A percentile compares a stretch with the other conserved stretches of the same genome.
phyloP scores from a whole-genome alignment of 2,329 filamentous ascomycete species.

The Paecilomyces niveus region DNA sequence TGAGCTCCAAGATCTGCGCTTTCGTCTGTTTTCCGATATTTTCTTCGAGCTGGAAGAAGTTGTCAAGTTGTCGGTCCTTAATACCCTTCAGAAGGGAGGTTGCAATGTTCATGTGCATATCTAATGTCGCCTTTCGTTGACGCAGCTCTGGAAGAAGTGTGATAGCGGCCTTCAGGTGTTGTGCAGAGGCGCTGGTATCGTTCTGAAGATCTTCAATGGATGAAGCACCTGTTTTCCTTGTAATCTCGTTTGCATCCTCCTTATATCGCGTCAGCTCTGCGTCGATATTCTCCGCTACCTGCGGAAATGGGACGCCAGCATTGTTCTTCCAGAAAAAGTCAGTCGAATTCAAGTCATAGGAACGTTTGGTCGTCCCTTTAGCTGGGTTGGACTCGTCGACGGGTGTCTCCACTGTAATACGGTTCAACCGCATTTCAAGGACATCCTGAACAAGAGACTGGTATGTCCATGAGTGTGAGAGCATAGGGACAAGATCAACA shows the following conservation, averaged over 20 bases:
- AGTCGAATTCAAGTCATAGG: slow-evolving; percentile 79
- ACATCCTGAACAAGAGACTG: slow-evolving; percentile 80
- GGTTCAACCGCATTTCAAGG: slow-evolving; percentile 74
- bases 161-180: slow-evolving; percentile 93
- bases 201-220: slow-evolving; percentile 89
- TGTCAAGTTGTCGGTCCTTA: slow-evolving; percentile 90
- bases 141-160: slow-evolving; percentile 84
- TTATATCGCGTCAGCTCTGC: slow-evolving; percentile 90
- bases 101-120: slow-evolving; percentile 99
- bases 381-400: slow-evolving; percentile 68
- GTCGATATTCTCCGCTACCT: slow-evolving; percentile 94
- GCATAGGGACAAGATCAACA: slow-evolving; percentile 91
- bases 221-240: slow-evolving; percentile 86
- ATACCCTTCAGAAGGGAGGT: slow-evolving; percentile 74
- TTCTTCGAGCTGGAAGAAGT: slow-evolving; percentile 93
- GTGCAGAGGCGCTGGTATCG: slow-evolving; percentile 79
- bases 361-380: slow-evolving; percentile 73
- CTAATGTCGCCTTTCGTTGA: slow-evolving; percentile 84
- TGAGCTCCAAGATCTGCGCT: slow-evolving; percentile 75
- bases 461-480: slow-evolving; percentile 93
- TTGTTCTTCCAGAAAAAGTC: slow-evolving; percentile 98
- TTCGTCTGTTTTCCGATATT: slow-evolving; percentile 87
- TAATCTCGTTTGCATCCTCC: slow-evolving; percentile 89
- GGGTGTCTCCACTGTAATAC: slow-evolving; percentile 84
- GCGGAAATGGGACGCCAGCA: slow-evolving; percentile 81